These are phyloP conservation scores for Candida insectorum DNA, from an alignment of 805 yeast genomes.

Conservation along the genomic window DNA sequence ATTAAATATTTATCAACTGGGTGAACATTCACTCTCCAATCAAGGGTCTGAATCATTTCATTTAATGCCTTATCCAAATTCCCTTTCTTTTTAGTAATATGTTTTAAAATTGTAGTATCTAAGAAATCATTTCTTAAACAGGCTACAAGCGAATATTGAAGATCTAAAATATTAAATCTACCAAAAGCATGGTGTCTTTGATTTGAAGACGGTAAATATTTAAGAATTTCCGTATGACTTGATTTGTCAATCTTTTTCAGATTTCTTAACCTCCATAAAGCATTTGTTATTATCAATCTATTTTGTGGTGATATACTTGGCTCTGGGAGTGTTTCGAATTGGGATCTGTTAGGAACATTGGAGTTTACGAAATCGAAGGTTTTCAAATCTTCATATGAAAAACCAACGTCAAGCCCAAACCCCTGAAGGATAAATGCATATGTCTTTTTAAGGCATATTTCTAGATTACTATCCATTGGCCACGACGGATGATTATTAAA, in stretches of 20 bases:
- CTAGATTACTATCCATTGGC: slow-evolving; percentile 6
- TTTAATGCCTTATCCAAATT: slow-evolving; percentile 60
- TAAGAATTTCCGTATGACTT: too few relatives aligned
- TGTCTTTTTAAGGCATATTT: slow-evolving; percentile 4
- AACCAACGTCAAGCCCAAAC: slow-evolving; percentile 2
- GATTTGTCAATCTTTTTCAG: not conserved
- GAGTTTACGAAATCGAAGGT: slow-evolving; percentile 2
- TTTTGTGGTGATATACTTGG: too few relatives aligned
- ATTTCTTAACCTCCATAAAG: too few relatives aligned
- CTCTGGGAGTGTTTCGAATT: slow-evolving; percentile 1
- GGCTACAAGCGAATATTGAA: slow-evolving; percentile 8
- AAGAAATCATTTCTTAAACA: slow-evolving; percentile 64
- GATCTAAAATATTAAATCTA: slow-evolving; percentile 1
- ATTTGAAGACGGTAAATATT: slow-evolving; percentile 1
- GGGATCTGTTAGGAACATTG: not conserved
- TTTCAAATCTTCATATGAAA: not conserved
- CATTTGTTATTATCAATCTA: too few relatives aligned
- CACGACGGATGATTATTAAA: slow-evolving; percentile 1
- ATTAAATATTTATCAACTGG: slow-evolving; percentile 56
- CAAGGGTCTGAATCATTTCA: slow-evolving; percentile 65
- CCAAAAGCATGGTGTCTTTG: slow-evolving; percentile 2
- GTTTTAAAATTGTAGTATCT: slow-evolving; percentile 72
- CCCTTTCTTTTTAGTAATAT: slow-evolving; percentile 80
- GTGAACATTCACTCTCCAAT: slow-evolving; percentile 66
- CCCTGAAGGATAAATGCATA: slow-evolving; percentile 2